Base-by-base conservation (phyloP, 2,329 filamentous ascomycete species). In the Fulvia fulva region DNA sequence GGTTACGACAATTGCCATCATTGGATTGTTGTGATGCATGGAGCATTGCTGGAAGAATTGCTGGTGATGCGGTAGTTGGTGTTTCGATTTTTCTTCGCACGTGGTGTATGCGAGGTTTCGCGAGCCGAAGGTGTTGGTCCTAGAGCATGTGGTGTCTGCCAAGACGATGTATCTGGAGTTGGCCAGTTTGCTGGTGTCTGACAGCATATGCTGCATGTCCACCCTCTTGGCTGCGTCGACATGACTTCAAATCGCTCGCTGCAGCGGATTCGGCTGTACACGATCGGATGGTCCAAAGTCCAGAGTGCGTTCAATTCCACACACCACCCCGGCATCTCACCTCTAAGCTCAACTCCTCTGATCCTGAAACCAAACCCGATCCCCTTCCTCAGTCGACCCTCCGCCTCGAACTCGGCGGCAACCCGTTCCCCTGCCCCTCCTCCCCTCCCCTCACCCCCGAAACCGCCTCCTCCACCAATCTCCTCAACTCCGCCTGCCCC, bases 391-490 rank as follows among this genome's bases (percentile, higher is more conserved):
- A 63, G 30, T 61, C 58, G 22, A 65, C 21, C 22, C 63, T 54
- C 55, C 63, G 58, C 12, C 63, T 54, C 11, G 58, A 50, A 19
- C 59, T 46, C 8, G 63, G 51, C 21, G 61, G 63, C n/a, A 51
- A n/a, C n/a, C n/a, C n/a, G n/a, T n/a, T n/a, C n/a, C n/a, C 84
- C 53, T 85, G 70, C 5, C 71, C 83, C 6, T 65, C 60, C 11
- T 86, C 73, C 23, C 81, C 60, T 12, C 86, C 73, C 23, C 81
- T 83, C 55, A 90, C 81, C 1, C 86, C 89, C 23, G 81, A 76
- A 19, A 99, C 78, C 2, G 90, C 91, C 68, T 97, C 91, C 64
- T 88, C 83, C 5, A 99, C 86, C 60, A 99, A 77, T 64, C 84
- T 82, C 60, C 91, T 83, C 68, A 99, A 75, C 70, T 92, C 86